phyloP scores from a whole-genome alignment of 192 early-diverging fungal species.

The Podila verticillata region DNA sequence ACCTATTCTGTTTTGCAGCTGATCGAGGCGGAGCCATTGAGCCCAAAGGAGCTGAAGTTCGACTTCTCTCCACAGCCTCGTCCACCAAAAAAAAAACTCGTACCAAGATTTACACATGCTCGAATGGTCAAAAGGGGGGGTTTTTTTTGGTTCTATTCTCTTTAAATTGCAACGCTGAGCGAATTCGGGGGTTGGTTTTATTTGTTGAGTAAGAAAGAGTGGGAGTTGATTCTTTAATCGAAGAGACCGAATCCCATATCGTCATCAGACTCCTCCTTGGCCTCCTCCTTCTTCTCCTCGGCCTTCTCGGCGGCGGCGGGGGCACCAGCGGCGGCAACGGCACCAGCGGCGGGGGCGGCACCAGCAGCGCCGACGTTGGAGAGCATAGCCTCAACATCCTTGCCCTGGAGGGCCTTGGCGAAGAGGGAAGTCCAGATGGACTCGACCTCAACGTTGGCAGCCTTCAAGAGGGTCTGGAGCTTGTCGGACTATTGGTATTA shows the following conservation, averaged over 20 bases:
- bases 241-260: slow-evolving; percentile 86
- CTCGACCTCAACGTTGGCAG: slow-evolving; percentile 92
- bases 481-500: slow-evolving; percentile 80
- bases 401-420: slow-evolving; percentile 97
- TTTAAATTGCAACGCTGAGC: too few species aligned
- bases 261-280: slow-evolving; percentile 84
- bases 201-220: not conserved
- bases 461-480: slow-evolving; percentile 89
- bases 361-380: slow-evolving; percentile 87
- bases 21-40: too few species aligned
- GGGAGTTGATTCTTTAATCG: slow-evolving; percentile 56
- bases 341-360: slow-evolving; percentile 58
- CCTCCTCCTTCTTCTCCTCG: slow-evolving; percentile 66
- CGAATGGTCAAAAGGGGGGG: too few species aligned
- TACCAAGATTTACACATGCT: too few species aligned
- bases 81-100: too few species aligned
- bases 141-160: too few species aligned
- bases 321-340: slow-evolving; percentile 50
- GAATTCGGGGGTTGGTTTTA: too few species aligned
- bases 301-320: slow-evolving; percentile 53
- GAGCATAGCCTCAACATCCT: slow-evolving; percentile 89
- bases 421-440: slow-evolving; percentile 95
- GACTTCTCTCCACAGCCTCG: too few species aligned
- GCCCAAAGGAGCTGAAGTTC: too few species aligned
- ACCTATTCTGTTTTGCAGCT: too few species aligned